phyloP scores from a whole-genome alignment of 1,284 basidiomycete genomes.

The Chalciporus piperatoides region DNA sequence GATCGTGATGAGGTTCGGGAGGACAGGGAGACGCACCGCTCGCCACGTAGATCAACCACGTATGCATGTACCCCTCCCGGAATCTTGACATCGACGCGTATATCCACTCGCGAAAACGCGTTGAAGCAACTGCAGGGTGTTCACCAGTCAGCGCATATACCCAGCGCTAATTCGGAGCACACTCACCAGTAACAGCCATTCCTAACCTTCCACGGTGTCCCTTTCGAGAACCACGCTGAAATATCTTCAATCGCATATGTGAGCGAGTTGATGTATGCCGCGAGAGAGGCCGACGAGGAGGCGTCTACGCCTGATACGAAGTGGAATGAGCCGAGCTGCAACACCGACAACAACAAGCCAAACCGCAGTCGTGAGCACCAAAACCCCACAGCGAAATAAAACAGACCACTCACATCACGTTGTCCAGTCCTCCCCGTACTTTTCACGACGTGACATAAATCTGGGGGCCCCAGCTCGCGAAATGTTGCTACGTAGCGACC shows the following conservation, averaged over 20 bases:
- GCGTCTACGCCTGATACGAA: conserved; percentile 92
- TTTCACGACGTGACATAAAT: conserved; percentile 95
- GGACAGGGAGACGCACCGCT: conserved; percentile 56
- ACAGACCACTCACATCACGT: conserved; percentile 77
- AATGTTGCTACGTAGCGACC: conserved; percentile 66
- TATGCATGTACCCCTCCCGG: conserved; percentile 97
- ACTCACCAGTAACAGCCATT: conserved; percentile 92
- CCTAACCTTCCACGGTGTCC: conserved; percentile 86
- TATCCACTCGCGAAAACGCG: conserved; percentile 95
- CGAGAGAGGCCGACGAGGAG: conserved; percentile 94
- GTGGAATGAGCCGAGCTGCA: conserved; percentile 90
- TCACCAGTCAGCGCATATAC: neutral
- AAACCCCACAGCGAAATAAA: neutral
- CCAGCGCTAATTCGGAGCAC: neutral
- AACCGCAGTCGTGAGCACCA: neutral
- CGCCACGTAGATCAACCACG: conserved; percentile 90
- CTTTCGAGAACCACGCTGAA: conserved; percentile 90
- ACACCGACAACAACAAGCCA: neutral
- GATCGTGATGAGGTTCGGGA: neutral
- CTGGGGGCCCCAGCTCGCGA: conserved; percentile 95
- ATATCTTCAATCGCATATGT: conserved; percentile 94
- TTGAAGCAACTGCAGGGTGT: conserved; percentile 81
- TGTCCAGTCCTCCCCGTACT: conserved; percentile 79
- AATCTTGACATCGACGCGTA: conserved; percentile 97
- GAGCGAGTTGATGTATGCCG: conserved; percentile 97